Evolutionary conservation across 768 basidiomycete genomes (phyloP), one percentile per base, ranked within the genome.

Genomic region (Rhodotorula kratochvilovae): DNA sequence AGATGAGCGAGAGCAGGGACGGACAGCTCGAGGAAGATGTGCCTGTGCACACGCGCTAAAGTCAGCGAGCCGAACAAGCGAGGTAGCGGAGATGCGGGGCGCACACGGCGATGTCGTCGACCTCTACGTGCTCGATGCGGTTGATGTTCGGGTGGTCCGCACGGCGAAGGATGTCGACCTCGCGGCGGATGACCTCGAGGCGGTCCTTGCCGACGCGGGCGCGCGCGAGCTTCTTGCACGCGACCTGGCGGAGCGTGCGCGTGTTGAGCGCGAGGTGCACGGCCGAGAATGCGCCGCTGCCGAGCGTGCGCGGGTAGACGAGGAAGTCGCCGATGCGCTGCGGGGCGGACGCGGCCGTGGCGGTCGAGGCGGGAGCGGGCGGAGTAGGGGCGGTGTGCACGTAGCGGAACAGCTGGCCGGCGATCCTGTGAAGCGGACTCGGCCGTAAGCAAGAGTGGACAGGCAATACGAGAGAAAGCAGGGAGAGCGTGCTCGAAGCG

Each of bases 1-100:
- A 50, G 3, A 53, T 1, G 10, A 56, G 53, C 15, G n/a, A 17
- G 55, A 36, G 31, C 10, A 36, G 45, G 31, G 5, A 45, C 67
- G 33, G 0, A 74, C 73, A 74, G 66, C 50, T 74, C 62, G 25
- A 74, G 69, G 56, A 74, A 73, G 62, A 73, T 70, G 58, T 63
- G 45, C 1, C 72, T 73, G 63, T 16, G 21, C 16, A n/a, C 2
- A 5, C 21, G 7, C 2, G 5, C 8, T 1, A 16, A 33, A n/a
- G 48, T 35, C 23, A 58, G 29, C 46, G 53, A 48, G 13, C n/a
- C 2, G 29, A 21, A 33, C 23, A 11, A 29, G 39, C 33, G 45
- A 11, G 46, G 4, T 7, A 48, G 23, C 46, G 15, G 54, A 39
- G n/a, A 3, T 11, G 27, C 33, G 45, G 25, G 39, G 45, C 67